Evolutionary conservation across 306 rosid genomes (phyloP).

Genomic region (Oxytropis ochrocephala): DNA sequence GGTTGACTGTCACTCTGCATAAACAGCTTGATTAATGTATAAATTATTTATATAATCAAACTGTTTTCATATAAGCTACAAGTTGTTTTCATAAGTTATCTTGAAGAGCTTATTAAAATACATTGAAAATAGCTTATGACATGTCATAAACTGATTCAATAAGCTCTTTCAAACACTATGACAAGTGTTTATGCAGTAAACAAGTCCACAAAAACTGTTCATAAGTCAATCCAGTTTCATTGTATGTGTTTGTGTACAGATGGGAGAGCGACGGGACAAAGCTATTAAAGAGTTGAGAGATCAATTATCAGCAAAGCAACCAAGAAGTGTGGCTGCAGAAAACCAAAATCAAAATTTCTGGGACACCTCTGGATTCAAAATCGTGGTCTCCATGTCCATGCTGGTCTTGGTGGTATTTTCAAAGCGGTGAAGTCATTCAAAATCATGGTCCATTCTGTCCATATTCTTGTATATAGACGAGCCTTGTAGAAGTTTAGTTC

Average conservation of each 20-base stretch:
- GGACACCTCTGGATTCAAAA: slow-evolving; percentile 84
- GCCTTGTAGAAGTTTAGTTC: slow-evolving; percentile 15
- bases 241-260: slow-evolving; percentile 44
- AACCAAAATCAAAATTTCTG: slow-evolving; percentile 63
- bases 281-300: slow-evolving; percentile 82
- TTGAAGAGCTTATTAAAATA: no score
- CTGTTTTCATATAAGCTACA: no score
- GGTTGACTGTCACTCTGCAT: background rate
- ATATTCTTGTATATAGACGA: slow-evolving; percentile 24
- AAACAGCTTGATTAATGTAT: no score
- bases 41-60: no score
- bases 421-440: slow-evolving; percentile 58
- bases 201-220: no score
- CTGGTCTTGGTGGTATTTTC: slow-evolving; percentile 71
- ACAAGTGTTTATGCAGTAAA: no score
- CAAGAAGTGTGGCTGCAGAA: slow-evolving; percentile 26
- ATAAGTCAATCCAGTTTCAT: background rate
- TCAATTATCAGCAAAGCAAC: slow-evolving; percentile 67
- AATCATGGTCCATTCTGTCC: no score
- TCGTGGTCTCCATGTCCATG: slow-evolving; percentile 85
- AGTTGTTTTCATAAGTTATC: no score
- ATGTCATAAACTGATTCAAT: no score
- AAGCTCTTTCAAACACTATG: no score
- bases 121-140: no score
- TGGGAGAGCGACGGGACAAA: slow-evolving; percentile 85